A percentile compares a stretch with the other conserved stretches of the same genome.
Conservation (phyloP, 2,329 filamentous ascomycete species). For the Pseudocercospora ulei region DNA sequence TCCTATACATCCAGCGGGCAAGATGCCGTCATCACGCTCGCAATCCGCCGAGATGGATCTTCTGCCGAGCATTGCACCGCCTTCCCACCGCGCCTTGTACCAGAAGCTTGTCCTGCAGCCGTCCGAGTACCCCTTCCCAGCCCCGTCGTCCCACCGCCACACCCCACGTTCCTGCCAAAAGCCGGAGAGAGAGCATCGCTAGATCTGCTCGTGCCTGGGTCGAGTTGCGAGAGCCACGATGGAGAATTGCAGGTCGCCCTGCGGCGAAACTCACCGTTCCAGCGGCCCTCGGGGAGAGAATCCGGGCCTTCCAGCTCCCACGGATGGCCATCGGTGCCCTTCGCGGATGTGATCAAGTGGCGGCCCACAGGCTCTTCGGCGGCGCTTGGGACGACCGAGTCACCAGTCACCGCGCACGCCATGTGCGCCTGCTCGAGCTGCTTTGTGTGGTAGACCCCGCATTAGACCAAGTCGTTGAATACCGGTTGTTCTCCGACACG, state of each 20-base stretch:
- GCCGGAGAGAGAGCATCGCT: no score
- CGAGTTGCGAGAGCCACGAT: conserved; percentile 37
- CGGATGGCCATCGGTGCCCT: conserved; percentile 39
- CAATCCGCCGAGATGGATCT: conserved; percentile 49
- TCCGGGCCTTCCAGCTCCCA: conserved; percentile 38
- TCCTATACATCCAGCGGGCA: conserved; percentile 47
- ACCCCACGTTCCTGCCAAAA: no score
- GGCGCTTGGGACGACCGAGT: conserved; percentile 33
- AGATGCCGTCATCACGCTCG: conserved; percentile 48
- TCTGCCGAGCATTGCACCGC: conserved; percentile 53
- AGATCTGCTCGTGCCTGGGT: conserved; percentile 9
- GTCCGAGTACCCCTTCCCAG: no score
- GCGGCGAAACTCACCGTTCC: no score
- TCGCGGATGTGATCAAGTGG: conserved; percentile 44
- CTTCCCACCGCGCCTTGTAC: conserved; percentile 52
- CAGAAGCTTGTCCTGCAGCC: no score
- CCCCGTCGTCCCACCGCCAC: no score
- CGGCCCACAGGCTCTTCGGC: conserved; percentile 32
- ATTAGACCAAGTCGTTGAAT: conserved; percentile 43
- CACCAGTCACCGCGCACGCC: conserved; percentile 38
- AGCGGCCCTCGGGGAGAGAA: conserved; percentile 33
- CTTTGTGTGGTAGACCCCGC: conserved; percentile 46
- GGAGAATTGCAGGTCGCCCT: conserved; percentile 39
- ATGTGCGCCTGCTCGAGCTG: conserved; percentile 40
- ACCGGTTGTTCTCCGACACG: conserved; percentile 48